Evolutionary conservation across 805 yeast species (phyloP).

Genomic region (Wickerhamiella australiensis): DNA sequence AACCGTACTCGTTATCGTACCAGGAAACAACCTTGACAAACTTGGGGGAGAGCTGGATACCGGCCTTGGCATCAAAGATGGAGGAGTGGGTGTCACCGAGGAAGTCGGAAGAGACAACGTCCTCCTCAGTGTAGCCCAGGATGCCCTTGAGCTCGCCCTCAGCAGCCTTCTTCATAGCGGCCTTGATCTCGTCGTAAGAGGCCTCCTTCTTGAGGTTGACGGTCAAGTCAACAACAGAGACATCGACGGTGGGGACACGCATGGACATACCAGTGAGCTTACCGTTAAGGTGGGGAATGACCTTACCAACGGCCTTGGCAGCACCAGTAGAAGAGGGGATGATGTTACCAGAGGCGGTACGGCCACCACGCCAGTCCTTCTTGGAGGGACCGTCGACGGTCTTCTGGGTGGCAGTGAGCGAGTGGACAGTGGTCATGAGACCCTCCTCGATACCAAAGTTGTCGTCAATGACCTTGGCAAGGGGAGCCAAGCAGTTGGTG

Average conservation of each 20-base stretch:
- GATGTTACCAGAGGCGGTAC: constrained; percentile 91
- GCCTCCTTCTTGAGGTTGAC: constrained; percentile 66
- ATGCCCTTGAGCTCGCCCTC: constrained; percentile 71
- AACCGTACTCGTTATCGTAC: constrained; percentile 95
- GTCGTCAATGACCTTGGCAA: constrained; percentile 82
- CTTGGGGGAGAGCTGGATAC: constrained; percentile 74
- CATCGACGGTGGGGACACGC: constrained; percentile 90
- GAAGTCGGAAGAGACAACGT: constrained; percentile 85
- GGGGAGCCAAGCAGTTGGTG: constrained; percentile 90
- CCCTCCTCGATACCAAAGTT: constrained; percentile 80
- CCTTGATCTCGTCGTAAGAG: constrained; percentile 72
- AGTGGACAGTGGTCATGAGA: constrained; percentile 92
- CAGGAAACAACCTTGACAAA: constrained; percentile 86
- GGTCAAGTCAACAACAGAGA: constrained; percentile 86
- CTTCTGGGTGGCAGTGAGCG: constrained; percentile 93
- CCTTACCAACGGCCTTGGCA: constrained; percentile 95
- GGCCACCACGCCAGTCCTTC: constrained; percentile 98
- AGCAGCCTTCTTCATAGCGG: constrained; percentile 61
- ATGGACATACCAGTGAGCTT: constrained; percentile 88
- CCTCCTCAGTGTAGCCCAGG: constrained; percentile 83
- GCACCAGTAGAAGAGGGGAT: constrained; percentile 96
- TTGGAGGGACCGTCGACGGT: constrained; percentile 94
- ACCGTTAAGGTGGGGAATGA: constrained; percentile 80
- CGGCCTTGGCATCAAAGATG: constrained; percentile 84
- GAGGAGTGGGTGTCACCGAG: constrained; percentile 73